Percentiles rank a stretch among this genome's conserved stretches.
These are phyloP conservation scores for Globisporangium spiculum DNA, from an alignment of 352 stramenopile genomes.

Conservation along the genomic window DNA sequence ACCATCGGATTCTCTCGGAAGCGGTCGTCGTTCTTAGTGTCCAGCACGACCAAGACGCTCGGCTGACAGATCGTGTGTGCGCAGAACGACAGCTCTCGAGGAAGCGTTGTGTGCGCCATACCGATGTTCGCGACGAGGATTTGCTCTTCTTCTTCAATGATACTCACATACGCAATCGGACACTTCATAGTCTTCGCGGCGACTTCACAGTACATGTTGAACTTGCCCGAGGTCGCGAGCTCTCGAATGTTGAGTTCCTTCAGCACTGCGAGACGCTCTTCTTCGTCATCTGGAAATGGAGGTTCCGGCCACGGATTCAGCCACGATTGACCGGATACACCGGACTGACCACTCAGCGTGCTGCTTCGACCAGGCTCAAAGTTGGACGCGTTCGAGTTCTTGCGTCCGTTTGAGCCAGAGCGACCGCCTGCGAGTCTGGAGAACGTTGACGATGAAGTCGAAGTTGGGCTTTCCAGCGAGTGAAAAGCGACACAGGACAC, in stretches of 20 bases:
- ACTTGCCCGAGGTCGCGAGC: conserved; percentile 68
- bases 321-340: conserved; percentile 45
- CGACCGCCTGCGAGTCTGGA: conserved; percentile 26
- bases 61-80: conserved; percentile 84
- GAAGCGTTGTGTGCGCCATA: conserved; percentile 77
- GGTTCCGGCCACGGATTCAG: conserved; percentile 82
- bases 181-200: conserved; percentile 88
- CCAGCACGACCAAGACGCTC: conserved; percentile 75
- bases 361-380: conserved; percentile 45
- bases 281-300: conserved; percentile 75
- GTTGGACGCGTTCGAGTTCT: conserved; percentile 59
- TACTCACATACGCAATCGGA: conserved; percentile 83
- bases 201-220: conserved; percentile 88
- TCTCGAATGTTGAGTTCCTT: conserved; percentile 79
- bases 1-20: conserved; percentile 89
- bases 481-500: conserved; percentile 83
- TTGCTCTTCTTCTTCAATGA: conserved; percentile 84
- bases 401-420: conserved; percentile 33
- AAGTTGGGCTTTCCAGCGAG: conserved; percentile 73
- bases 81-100: conserved; percentile 82
- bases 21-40: conserved; percentile 82
- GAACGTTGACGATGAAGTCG: conserved; percentile 48
- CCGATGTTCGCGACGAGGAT: conserved; percentile 82
- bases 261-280: conserved; percentile 69
- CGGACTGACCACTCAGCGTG: conserved; percentile 42